Conservation (phyloP, 73 alveolate species). For the Urostyla sp. region DNA sequence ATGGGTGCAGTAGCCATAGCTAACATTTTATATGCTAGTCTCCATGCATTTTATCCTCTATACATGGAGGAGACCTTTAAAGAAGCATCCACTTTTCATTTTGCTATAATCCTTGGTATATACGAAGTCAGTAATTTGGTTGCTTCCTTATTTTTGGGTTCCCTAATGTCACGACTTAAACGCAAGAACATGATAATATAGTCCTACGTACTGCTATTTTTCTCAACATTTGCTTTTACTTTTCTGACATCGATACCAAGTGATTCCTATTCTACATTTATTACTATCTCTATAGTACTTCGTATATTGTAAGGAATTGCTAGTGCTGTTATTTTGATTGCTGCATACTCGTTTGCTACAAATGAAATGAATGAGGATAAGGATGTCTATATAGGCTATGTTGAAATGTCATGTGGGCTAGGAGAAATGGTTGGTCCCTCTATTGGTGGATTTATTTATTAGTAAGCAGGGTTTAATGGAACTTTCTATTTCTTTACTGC, state of each 20-base stretch:
- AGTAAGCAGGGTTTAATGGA: slow-evolving; percentile 33
- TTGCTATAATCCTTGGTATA: slow-evolving; percentile 37
- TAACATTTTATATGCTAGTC: slow-evolving; percentile 22
- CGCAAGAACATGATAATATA: slow-evolving; percentile 36
- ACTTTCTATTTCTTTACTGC: slow-evolving; percentile 8
- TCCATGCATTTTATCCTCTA: slow-evolving; percentile 42
- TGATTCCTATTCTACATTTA: slow-evolving; percentile 11
- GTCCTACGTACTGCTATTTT: slow-evolving; percentile 19
- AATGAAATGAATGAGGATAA: slow-evolving; percentile 48
- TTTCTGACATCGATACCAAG: background rate
- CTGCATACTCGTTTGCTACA: slow-evolving; percentile 52
- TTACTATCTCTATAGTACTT: slow-evolving; percentile 1
- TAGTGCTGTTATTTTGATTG: slow-evolving; percentile 46
- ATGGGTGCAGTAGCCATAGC: slow-evolving; percentile 59
- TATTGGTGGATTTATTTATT: slow-evolving; percentile 44
- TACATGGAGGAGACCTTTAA: slow-evolving; percentile 39
- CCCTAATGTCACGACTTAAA: background rate
- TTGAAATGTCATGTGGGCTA: slow-evolving; percentile 49
- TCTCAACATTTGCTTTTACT: slow-evolving; percentile 23
- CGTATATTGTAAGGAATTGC: slow-evolving; percentile 35
- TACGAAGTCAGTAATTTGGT: slow-evolving; percentile 38
- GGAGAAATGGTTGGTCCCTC: slow-evolving; percentile 58
- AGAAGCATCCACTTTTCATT: slow-evolving; percentile 2
- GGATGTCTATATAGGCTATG: slow-evolving; percentile 48
- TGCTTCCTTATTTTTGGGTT: slow-evolving; percentile 23